Evolutionary conservation across 2,329 filamentous ascomycete species (phyloP).

Genomic region (Diaporthe velutina): DNA sequence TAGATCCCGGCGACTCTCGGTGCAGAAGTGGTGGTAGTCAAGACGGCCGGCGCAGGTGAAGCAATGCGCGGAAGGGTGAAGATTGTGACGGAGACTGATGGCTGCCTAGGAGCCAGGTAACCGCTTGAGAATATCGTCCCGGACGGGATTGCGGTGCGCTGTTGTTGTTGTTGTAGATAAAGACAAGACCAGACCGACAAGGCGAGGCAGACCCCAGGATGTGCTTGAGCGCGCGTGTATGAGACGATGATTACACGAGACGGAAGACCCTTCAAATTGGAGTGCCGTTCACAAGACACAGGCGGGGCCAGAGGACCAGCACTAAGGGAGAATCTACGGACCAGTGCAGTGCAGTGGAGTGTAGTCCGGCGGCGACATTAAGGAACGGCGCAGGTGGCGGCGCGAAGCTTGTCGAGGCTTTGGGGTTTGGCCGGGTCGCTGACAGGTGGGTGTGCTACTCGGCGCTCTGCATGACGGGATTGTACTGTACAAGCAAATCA

Average conservation of each 20-base stretch:
- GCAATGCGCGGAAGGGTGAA: neutral
- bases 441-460: constrained; percentile 22
- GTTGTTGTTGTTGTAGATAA: constrained; percentile 3
- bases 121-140: neutral
- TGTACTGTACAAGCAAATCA: constrained; percentile 18
- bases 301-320: neutral
- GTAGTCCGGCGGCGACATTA: constrained; percentile 21
- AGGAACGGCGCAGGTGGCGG: constrained; percentile 24
- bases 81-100: neutral
- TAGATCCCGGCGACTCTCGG: neutral
- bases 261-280: neutral
- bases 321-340: neutral
- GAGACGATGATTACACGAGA: constrained; percentile 24
- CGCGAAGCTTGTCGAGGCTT: constrained; percentile 10
- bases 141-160: neutral
- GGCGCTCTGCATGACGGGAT: constrained; percentile 20
- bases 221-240: constrained; percentile 6
- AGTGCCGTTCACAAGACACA: neutral
- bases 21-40: neutral
- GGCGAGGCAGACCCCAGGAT: neutral
- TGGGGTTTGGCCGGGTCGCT: constrained; percentile 15
- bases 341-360: constrained; percentile 1
- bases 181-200: neutral
- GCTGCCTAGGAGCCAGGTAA: neutral
- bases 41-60: neutral